phyloP scores from a whole-genome alignment of 1,284 basidiomycete genomes.

The Ganoderma sp. region DNA sequence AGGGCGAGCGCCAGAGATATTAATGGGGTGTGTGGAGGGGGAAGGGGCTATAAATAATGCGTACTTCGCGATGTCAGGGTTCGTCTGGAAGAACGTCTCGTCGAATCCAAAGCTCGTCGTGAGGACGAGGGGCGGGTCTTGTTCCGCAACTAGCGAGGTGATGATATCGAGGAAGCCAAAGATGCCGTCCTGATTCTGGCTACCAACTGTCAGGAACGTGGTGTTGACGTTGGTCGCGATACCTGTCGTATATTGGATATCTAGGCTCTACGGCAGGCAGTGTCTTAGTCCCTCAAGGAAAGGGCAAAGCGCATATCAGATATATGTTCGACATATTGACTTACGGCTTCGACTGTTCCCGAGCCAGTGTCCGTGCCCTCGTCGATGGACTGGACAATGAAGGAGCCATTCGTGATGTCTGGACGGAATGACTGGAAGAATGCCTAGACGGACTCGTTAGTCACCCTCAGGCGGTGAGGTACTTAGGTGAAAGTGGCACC shows the following conservation, averaged over 20 bases:
- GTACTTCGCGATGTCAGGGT: conserved; percentile 58
- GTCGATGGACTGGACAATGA: conserved; percentile 26
- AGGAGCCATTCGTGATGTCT: conserved; percentile 46
- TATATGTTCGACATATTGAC: conserved; percentile 40
- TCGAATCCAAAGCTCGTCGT: conserved; percentile 58
- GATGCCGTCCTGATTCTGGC: conserved; percentile 25
- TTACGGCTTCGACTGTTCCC: conserved; percentile 31
- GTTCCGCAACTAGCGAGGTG: conserved; percentile 37
- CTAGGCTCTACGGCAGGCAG: conserved; percentile 56
- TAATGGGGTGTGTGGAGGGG: not conserved
- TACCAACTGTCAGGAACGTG: conserved; percentile 29
- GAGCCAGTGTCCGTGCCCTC: conserved; percentile 43
- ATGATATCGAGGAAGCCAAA: conserved; percentile 40
- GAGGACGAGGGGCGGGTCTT: conserved; percentile 39
- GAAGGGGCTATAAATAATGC: conserved; percentile 32
- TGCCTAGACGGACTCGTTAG: conserved; percentile 40
- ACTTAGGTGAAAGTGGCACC: conserved; percentile 31
- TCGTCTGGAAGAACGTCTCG: conserved; percentile 41
- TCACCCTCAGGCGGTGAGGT: not conserved
- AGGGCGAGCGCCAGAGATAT: not conserved
- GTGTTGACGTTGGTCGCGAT: conserved; percentile 55
- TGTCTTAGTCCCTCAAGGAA: conserved; percentile 20
- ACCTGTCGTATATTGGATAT: conserved; percentile 67
- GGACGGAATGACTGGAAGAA: conserved; percentile 56
- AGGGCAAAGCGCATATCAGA: not conserved